A percentile compares a stretch with the other conserved stretches of the same genome.
phyloP scores from a whole-genome alignment of 768 basidiomycete genomes.

The Clitopilus passeckerianus region DNA sequence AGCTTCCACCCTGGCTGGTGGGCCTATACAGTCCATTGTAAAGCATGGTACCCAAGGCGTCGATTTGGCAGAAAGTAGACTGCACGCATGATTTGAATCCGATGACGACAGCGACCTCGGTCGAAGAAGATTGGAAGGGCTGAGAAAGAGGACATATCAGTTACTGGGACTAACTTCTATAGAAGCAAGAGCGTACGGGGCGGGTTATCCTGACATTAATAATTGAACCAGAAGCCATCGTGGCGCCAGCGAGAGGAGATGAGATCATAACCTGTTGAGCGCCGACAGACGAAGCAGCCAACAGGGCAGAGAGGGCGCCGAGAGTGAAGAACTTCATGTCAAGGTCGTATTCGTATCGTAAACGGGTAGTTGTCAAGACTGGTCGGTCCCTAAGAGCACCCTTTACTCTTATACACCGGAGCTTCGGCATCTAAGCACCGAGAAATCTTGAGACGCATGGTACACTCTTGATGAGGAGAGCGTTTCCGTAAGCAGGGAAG shows the following conservation, averaged over 20 bases:
- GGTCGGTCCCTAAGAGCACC: too few relatives aligned
- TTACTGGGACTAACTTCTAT: background rate
- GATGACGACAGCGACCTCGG: slow-evolving; percentile 42
- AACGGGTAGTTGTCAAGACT: background rate
- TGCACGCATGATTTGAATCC: slow-evolving; percentile 31
- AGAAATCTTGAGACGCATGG: too few relatives aligned
- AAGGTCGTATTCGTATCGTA: background rate
- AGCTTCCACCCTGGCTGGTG: slow-evolving; percentile 20
- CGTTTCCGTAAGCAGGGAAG: too few relatives aligned
- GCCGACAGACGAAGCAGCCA: background rate
- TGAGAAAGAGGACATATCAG: background rate
- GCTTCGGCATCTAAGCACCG: too few relatives aligned
- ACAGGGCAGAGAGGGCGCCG: background rate
- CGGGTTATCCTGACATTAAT: background rate
- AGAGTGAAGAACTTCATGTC: background rate
- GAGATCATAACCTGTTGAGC: background rate
- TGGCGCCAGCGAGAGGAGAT: background rate
- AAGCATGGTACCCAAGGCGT: slow-evolving; percentile 35
- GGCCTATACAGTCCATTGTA: slow-evolving; percentile 44
- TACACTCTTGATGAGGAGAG: too few relatives aligned
- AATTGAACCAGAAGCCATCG: background rate
- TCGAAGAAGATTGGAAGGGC: slow-evolving; percentile 13
- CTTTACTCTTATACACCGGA: too few relatives aligned
- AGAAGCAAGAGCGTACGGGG: background rate
- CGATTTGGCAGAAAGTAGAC: slow-evolving; percentile 2